phyloP scores from a whole-genome alignment of 2,329 filamentous ascomycete species.

The Talaromyces atroroseus region DNA sequence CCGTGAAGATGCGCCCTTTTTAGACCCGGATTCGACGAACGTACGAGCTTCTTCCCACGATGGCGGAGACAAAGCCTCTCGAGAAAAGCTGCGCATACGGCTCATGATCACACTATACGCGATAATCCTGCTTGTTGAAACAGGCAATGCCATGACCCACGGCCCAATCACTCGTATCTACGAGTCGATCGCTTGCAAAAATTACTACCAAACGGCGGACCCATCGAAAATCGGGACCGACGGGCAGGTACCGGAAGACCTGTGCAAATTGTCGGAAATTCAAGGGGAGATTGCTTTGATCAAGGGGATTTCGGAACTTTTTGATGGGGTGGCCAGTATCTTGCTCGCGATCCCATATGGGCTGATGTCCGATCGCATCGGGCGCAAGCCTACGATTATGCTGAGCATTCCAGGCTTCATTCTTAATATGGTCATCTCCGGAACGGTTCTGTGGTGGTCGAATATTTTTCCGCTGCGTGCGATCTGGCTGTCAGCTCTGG shows the following conservation, averaged over 20 bases:
- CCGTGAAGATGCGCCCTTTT: constrained; percentile 26
- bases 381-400: constrained; percentile 42
- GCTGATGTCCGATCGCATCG: constrained; percentile 44
- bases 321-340: constrained; percentile 41
- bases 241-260: constrained; percentile 42
- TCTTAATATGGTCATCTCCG: constrained; percentile 28
- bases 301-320: constrained; percentile 47
- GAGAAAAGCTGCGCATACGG: constrained; percentile 27
- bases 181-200: constrained; percentile 45
- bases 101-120: constrained; percentile 39
- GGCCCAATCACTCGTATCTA: constrained; percentile 45
- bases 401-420: constrained; percentile 39
- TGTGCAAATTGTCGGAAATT: constrained; percentile 47
- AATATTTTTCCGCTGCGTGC: constrained; percentile 41
- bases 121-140: constrained; percentile 40
- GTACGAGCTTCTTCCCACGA: constrained; percentile 1
- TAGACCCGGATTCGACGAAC: constrained; percentile 16
- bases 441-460: constrained; percentile 34
- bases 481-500: constrained; percentile 45
- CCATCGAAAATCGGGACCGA: constrained; percentile 38
- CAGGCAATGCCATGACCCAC: constrained; percentile 41
- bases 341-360: constrained; percentile 47
- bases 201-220: constrained; percentile 40
- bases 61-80: neutral
- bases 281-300: constrained; percentile 47